Percentiles rank a stretch among this genome's conserved stretches.
These are phyloP conservation scores for Teunomyces funiuensis DNA, from an alignment of 805 yeast genomes.

Conservation along the genomic window DNA sequence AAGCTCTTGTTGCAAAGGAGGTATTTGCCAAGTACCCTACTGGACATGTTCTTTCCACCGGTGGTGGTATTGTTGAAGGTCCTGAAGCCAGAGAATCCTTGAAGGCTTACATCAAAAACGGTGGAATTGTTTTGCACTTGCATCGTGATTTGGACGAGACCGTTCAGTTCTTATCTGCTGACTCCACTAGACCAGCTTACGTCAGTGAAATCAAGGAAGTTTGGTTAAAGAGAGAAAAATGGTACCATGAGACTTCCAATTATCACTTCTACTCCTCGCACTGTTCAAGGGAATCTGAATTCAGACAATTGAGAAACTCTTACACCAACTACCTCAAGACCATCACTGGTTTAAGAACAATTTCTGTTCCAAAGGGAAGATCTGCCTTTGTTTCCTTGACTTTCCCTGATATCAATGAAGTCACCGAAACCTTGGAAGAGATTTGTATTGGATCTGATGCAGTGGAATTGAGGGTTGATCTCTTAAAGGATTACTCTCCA, in stretches of 20 bases:
- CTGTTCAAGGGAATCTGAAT: slow-evolving; percentile 55
- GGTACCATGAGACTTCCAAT: slow-evolving; percentile 81
- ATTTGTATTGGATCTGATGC: slow-evolving; percentile 73
- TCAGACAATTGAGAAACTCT: slow-evolving; percentile 54
- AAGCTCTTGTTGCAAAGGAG: slow-evolving; percentile 55
- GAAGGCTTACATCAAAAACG: slow-evolving; percentile 49
- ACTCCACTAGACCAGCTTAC: slow-evolving; percentile 86
- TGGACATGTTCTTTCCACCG: slow-evolving; percentile 81
- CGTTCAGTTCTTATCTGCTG: slow-evolving; percentile 68
- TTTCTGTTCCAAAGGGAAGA: slow-evolving; percentile 44
- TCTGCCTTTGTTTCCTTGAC: slow-evolving; percentile 76
- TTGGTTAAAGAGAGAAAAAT: slow-evolving; percentile 76
- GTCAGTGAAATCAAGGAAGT: slow-evolving; percentile 76
- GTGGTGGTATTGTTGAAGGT: slow-evolving; percentile 93
- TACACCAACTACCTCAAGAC: slow-evolving; percentile 58
- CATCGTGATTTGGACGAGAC: slow-evolving; percentile 87
- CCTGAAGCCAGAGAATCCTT: slow-evolving; percentile 63
- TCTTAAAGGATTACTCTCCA: slow-evolving; percentile 49
- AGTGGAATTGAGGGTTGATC: slow-evolving; percentile 80
- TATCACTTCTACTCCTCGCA: slow-evolving; percentile 75
- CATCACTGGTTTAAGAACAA: slow-evolving; percentile 55
- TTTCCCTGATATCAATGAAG: slow-evolving; percentile 54
- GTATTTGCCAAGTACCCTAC: slow-evolving; percentile 38
- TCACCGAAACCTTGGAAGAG: slow-evolving; percentile 46
- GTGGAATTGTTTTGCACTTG: slow-evolving; percentile 85